Conservation (phyloP, 1,284 basidiomycete species). For the Ceratobasidium sp. region DNA sequence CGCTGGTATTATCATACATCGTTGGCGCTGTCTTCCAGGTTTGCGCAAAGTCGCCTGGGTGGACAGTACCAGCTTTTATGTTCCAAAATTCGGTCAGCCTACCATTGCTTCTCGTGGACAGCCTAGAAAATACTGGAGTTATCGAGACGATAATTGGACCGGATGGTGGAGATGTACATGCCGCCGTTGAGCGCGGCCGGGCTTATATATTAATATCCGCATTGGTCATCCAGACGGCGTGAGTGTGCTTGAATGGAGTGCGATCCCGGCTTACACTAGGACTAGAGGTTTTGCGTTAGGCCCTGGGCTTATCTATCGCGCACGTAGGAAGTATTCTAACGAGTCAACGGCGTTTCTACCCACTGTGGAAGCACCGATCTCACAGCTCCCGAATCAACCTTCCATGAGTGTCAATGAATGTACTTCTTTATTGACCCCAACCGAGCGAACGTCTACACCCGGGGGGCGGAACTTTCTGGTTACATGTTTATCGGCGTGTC, state of each 20-base stretch:
- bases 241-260: background rate
- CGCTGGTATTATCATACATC: constrained; percentile 1
- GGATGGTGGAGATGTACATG: constrained; percentile 1
- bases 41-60: constrained; percentile 9
- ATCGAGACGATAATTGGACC: constrained; percentile 12
- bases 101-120: constrained; percentile 29
- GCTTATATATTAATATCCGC: constrained; percentile 34
- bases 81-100: constrained; percentile 42
- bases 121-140: constrained; percentile 28
- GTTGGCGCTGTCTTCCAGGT: background rate
- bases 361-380: background rate
- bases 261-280: too few relatives aligned
- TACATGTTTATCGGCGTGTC: background rate
- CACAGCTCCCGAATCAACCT: background rate
- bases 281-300: background rate
- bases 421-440: background rate
- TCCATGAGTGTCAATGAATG: background rate
- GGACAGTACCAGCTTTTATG: constrained; percentile 24
- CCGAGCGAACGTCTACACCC: background rate
- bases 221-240: constrained; percentile 27
- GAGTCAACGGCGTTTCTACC: background rate
- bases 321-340: too few relatives aligned
- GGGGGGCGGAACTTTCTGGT: background rate
- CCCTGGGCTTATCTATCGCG: background rate
- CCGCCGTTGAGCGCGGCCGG: background rate